These are phyloP conservation scores for Yamadazyma diddensiae DNA, from an alignment of 1,139 yeast genomes.

Conservation along the genomic window DNA sequence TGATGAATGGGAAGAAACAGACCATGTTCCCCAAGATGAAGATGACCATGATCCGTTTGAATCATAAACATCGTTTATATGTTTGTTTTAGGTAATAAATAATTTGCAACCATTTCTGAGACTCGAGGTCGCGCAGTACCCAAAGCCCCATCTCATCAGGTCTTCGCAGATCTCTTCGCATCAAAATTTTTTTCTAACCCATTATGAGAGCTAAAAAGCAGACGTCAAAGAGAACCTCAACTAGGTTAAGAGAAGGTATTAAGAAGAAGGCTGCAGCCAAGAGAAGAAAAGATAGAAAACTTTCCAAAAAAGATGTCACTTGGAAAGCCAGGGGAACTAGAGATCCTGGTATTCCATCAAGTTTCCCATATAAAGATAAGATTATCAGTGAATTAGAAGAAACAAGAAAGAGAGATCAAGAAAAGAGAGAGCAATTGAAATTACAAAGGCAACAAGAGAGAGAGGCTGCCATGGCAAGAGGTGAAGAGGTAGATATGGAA, in stretches of 20 bases:
- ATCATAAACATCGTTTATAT: not conserved
- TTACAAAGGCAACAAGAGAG: conserved; percentile 46
- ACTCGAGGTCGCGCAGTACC: conserved; percentile 3
- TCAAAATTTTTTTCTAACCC: conserved; percentile 4
- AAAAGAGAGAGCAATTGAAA: conserved; percentile 52
- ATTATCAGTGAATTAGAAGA: conserved; percentile 80
- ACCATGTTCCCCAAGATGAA: not conserved
- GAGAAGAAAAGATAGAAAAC: conserved; percentile 77
- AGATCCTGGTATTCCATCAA: conserved; percentile 93
- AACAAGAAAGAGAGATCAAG: conserved; percentile 58
- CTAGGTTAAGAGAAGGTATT: conserved; percentile 94
- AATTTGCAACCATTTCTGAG: conserved; percentile 4
- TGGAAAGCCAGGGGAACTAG: conserved; percentile 85
- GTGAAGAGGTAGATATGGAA: conserved; percentile 36
- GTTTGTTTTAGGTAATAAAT: not conserved
- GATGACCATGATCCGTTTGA: conserved; percentile 3
- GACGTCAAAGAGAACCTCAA: conserved; percentile 79
- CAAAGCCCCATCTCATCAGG: conserved; percentile 1
- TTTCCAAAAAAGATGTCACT: conserved; percentile 82
- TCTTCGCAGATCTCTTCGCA: conserved; percentile 6
- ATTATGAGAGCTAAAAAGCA: conserved; percentile 59
- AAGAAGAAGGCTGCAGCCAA: conserved; percentile 95
- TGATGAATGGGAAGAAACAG: not conserved
- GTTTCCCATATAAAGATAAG: conserved; percentile 89
- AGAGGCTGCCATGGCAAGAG: conserved; percentile 45